Base-by-base conservation (phyloP, 768 basidiomycete species). In the Trametes maxima region DNA sequence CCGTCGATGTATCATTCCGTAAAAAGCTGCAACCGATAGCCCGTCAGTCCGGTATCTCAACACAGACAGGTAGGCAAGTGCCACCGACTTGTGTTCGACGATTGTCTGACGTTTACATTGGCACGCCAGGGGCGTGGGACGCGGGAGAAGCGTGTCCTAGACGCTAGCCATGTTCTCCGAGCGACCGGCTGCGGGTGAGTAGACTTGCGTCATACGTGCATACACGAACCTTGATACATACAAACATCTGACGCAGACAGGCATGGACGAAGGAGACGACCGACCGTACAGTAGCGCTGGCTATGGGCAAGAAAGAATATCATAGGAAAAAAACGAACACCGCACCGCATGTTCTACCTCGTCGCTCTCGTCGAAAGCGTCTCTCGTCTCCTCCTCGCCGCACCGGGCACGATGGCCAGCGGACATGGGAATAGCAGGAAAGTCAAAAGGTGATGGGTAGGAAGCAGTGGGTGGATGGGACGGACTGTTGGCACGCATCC, bases 401-500 rank as follows among this genome's bases (percentile, higher is more conserved):
- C 28, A 35, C 10, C 25, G 48, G 28, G n/a, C 40, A 28, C 25
- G 37, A 44, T n/a, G 22, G n/a, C 24, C 35, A 19, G 28, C 19
- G 25, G 40, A 47, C 52, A 39, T 50, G 49, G 45, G 47, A 37
- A 59, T 49, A 37, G 46, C 65, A 59, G 58, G 53, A 60, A 70
- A 69, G 68, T 64, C 40, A 67, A 59, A 40, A 63, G 48, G 57
- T 47, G 62, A 25, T 50, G 45, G 60, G 54, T 39, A 25, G 44
- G 59, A 54, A 60, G 57, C 45, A 66, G 62, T 62, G 67, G 63
- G 66, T 57, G 67, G 65, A 66, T 44, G 52, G 72, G 72, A 73
- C 72, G 72, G 72, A 73, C 72, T 73, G 72, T 59, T 73, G 56
- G 42, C 40, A 55, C 64, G 24, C 53, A 59, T 66, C 61, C 66